Conservation (phyloP, 768 basidiomycete genomes). For the Boletus rubropictus region DNA sequence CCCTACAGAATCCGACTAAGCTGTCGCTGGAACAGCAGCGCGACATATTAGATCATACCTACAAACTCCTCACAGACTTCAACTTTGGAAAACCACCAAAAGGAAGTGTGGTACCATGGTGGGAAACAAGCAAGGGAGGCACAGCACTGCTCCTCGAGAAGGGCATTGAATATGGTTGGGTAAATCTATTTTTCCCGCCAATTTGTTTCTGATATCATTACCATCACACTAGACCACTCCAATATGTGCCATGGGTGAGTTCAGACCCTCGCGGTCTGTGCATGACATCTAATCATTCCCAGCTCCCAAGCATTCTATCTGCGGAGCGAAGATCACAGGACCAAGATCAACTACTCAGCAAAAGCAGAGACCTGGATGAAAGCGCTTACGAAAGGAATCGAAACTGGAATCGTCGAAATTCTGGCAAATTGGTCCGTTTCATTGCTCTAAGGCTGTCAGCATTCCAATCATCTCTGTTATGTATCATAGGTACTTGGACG, state of each 20-base stretch:
- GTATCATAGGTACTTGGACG: slow-evolving; percentile 55
- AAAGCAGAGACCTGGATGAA: slow-evolving; percentile 69
- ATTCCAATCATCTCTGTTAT: not conserved
- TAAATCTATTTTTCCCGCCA: not conserved
- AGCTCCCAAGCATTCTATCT: slow-evolving; percentile 64
- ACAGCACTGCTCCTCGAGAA: slow-evolving; percentile 59
- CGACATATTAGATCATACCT: slow-evolving; percentile 63
- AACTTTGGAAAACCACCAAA: slow-evolving; percentile 54
- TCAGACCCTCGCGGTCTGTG: not conserved
- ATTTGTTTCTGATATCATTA: slow-evolving; percentile 5
- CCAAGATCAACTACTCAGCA: slow-evolving; percentile 60
- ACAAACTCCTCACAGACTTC: slow-evolving; percentile 59
- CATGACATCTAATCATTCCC: not conserved
- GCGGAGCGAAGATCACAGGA: slow-evolving; percentile 65
- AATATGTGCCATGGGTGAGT: slow-evolving; percentile 49
- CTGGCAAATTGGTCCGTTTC: slow-evolving; percentile 60
- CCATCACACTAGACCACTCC: slow-evolving; percentile 43
- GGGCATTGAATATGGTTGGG: slow-evolving; percentile 66
- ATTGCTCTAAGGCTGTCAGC: not conserved
- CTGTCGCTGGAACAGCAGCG: slow-evolving; percentile 64
- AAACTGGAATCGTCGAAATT: slow-evolving; percentile 58
- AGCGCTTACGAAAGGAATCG: slow-evolving; percentile 56
- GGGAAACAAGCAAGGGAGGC: slow-evolving; percentile 69
- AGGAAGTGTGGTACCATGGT: slow-evolving; percentile 73
- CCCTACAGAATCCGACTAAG: slow-evolving; percentile 47